These are phyloP conservation scores for Paramecium tetraurelia DNA, from an alignment of 73 alveolate genomes.

Conservation along the genomic window DNA sequence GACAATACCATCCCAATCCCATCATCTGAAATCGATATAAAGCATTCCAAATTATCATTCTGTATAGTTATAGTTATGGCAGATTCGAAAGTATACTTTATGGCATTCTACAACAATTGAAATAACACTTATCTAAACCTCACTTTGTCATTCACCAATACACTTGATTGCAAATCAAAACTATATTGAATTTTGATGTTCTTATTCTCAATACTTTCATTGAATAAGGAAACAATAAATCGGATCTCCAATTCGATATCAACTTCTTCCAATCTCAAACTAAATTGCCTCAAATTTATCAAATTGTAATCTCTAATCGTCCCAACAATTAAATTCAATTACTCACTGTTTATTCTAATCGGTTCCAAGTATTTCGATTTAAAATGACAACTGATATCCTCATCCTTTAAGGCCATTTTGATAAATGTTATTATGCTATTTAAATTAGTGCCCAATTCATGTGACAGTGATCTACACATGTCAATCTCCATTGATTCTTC, in stretches of 20 bases:
- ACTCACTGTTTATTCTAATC: neutral
- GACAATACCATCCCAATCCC: slow-evolving; percentile 30
- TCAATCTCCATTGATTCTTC: neutral
- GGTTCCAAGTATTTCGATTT: slow-evolving; percentile 2
- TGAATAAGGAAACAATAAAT: neutral
- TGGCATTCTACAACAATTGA: neutral
- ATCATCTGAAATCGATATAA: neutral
- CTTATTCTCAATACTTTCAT: neutral
- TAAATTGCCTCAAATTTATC: neutral
- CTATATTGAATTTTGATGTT: neutral
- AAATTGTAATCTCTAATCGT: slow-evolving; percentile 37
- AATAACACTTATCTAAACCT: slow-evolving; percentile 23
- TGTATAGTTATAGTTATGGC: neutral
- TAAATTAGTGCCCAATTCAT: slow-evolving; percentile 47
- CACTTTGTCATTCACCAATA: neutral
- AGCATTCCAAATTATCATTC: neutral
- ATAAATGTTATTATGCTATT: neutral
- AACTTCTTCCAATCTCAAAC: neutral
- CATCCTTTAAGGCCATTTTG: neutral
- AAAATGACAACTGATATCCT: neutral
- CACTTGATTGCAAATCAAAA: neutral
- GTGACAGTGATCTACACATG: slow-evolving; percentile 39
- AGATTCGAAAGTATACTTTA: neutral
- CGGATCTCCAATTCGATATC: neutral
- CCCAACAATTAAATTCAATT: neutral